Base-by-base conservation (phyloP, 257 asterid genomes). In the Haberlea rhodopensis region DNA sequence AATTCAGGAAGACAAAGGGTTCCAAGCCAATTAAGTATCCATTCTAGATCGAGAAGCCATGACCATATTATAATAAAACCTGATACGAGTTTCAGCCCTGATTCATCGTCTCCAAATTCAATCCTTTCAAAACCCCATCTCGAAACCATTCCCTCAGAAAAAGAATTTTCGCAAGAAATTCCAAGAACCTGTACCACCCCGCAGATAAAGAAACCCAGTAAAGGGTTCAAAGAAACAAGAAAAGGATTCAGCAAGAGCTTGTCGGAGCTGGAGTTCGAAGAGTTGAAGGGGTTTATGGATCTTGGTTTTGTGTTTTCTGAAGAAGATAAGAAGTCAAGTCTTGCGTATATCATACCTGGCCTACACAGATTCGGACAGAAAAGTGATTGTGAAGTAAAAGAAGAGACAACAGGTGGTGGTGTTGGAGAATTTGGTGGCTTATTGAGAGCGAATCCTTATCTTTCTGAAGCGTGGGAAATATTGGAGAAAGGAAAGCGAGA, bases 201-300 rank as follows among this genome's bases (percentile, higher is more conserved):
- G 21, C 11, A 18, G 20, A 40, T 48, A 18, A 25, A 49, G 13
- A 60, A 60, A 54, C 60, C 53, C 43, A 32, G 19, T 6, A 23
- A 21, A 22, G 58, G 49, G 6, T 4, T 54, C 46, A 45, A 9
- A 3, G 59, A 25, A n/a, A 67, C 54, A 62, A 66, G 52, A 23
- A 80, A 66, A 15, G 21, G 72, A 0, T 54, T 60, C n/a, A 75
- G 85, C 72, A 88, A 79, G 53, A 87, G 96, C 77, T 72, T 82
- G 23, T 86, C 97, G 27, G 91, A 85, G 56, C 89, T 90, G 65
- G 97, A 90, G 23, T 75, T 68, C 26, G 85, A 87, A 19, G 97
- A 90, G 75, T 43, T 88, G 10, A 90, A 79, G 67, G 97, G 96
- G 16, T 90, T 87, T 27, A 78, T 84, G 91, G 96, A 90, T 66